Evolutionary conservation across 805 yeast species (phyloP).

Genomic region (Suhomyces faveliae): DNA sequence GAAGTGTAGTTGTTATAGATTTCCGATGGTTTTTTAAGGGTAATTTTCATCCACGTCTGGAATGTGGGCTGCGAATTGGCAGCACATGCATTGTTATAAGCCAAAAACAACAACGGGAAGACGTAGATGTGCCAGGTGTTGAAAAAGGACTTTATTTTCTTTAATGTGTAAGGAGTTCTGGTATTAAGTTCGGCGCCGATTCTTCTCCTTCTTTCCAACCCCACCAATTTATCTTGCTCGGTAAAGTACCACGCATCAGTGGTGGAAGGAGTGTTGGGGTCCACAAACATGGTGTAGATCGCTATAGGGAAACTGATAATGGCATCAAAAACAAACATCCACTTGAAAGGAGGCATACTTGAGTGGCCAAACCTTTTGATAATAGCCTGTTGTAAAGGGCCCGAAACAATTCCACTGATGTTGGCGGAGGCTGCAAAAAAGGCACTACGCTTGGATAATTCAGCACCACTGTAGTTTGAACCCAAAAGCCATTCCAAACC

Average conservation of each 20-base stretch:
- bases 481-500: constrained; percentile 40
- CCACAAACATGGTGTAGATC: constrained; percentile 41
- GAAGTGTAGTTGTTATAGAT: constrained; percentile 37
- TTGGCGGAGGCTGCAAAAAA: constrained; percentile 34
- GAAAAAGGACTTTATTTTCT: constrained; percentile 41
- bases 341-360: constrained; percentile 35
- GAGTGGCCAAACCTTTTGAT: constrained; percentile 20
- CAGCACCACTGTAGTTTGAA: constrained; percentile 33
- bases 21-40: constrained; percentile 25
- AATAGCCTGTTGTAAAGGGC: constrained; percentile 36
- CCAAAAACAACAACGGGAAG: constrained; percentile 40
- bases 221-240: constrained; percentile 44
- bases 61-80: constrained; percentile 38
- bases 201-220: constrained; percentile 40
- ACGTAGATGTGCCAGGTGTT: constrained; percentile 49
- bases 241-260: constrained; percentile 43
- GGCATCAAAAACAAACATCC: constrained; percentile 49
- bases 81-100: constrained; percentile 34
- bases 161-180: constrained; percentile 39
- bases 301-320: constrained; percentile 38
- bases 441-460: constrained; percentile 35
- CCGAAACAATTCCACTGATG: constrained; percentile 35
- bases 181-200: constrained; percentile 41
- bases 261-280: constrained; percentile 48
- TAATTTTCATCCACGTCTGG: constrained; percentile 36